phyloP scores from a whole-genome alignment of 2,329 filamentous ascomycete species.

The Stagonosporopsis cucurbitacearum region DNA sequence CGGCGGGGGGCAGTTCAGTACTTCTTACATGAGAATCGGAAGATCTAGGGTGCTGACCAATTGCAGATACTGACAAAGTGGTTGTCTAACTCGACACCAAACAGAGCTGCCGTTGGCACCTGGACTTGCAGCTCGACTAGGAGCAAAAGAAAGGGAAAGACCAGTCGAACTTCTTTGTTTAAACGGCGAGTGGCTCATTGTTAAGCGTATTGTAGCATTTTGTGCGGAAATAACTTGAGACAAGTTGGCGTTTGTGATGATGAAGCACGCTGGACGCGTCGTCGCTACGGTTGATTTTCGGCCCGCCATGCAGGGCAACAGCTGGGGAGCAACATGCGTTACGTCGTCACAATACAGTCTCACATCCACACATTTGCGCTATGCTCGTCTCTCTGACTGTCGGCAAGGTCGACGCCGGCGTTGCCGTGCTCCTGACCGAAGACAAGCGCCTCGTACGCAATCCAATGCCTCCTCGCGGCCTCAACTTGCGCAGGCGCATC shows the following conservation, averaged over 20 bases:
- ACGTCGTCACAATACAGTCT: constrained; percentile 14
- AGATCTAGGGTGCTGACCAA: too few species aligned
- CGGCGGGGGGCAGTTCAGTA: too few species aligned
- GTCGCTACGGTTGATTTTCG: constrained; percentile 9
- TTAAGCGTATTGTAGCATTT: neutral
- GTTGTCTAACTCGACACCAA: too few species aligned
- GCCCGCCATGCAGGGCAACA: constrained; percentile 11
- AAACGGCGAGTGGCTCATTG: neutral
- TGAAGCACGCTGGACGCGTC: constrained; percentile 5
- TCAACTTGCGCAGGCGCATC: constrained; percentile 26
- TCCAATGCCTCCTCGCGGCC: constrained; percentile 17
- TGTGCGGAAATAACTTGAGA: neutral
- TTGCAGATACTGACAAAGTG: too few species aligned
- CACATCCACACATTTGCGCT: constrained; percentile 32
- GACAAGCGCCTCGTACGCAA: constrained; percentile 88
- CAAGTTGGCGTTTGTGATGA: neutral
- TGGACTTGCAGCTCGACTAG: constrained; percentile 15
- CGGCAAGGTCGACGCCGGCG: constrained; percentile 98
- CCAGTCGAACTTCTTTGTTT: neutral
- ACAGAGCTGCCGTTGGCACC: too few species aligned
- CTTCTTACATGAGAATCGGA: too few species aligned
- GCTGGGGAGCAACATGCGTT: constrained; percentile 10
- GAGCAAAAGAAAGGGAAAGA: constrained; percentile 13
- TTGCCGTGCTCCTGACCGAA: constrained; percentile 93
- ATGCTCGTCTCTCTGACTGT: constrained; percentile 99